These are phyloP conservation scores for Chiua virens DNA, from an alignment of 768 basidiomycete species.

Conservation along the genomic window DNA sequence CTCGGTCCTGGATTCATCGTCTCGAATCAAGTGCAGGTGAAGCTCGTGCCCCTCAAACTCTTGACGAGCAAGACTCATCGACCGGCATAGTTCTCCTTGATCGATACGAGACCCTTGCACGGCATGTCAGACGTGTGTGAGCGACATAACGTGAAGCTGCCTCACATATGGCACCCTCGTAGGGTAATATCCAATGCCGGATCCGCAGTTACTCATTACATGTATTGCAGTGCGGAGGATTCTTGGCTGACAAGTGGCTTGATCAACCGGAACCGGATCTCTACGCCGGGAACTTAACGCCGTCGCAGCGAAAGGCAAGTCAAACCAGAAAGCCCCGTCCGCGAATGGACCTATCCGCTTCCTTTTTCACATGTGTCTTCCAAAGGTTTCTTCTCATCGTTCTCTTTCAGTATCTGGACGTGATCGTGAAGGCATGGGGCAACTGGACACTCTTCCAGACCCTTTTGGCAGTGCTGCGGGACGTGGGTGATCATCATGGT, in stretches of 20 bases:
- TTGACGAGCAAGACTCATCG: conserved; percentile 11
- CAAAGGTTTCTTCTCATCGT: not conserved
- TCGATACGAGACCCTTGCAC: conserved; percentile 75
- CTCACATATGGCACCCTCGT: conserved; percentile 84
- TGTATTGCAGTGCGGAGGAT: conserved; percentile 72
- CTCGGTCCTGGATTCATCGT: conserved; percentile 71
- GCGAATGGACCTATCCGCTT: not conserved
- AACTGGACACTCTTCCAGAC: conserved; percentile 73
- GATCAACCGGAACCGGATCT: conserved; percentile 65
- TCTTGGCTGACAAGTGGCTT: conserved; percentile 77
- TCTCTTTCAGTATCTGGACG: conserved; percentile 70
- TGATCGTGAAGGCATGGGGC: conserved; percentile 80
- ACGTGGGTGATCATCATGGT: conserved; percentile 66
- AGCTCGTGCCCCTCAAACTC: conserved; percentile 1
- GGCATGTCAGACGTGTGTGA: conserved; percentile 77
- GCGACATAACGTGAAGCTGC: conserved; percentile 68
- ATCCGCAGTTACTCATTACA: conserved; percentile 1
- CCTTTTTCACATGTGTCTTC: not conserved
- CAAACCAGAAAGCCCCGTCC: not conserved
- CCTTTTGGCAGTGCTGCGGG: conserved; percentile 56
- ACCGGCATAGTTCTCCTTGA: conserved; percentile 65
- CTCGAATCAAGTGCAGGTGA: conserved; percentile 82
- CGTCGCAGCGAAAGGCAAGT: conserved; percentile 78
- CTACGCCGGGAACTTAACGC: conserved; percentile 67
- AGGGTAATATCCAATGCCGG: conserved; percentile 24